Conservation (phyloP, 208 protist genomes). For the Herpetomonas muscarum region DNA sequence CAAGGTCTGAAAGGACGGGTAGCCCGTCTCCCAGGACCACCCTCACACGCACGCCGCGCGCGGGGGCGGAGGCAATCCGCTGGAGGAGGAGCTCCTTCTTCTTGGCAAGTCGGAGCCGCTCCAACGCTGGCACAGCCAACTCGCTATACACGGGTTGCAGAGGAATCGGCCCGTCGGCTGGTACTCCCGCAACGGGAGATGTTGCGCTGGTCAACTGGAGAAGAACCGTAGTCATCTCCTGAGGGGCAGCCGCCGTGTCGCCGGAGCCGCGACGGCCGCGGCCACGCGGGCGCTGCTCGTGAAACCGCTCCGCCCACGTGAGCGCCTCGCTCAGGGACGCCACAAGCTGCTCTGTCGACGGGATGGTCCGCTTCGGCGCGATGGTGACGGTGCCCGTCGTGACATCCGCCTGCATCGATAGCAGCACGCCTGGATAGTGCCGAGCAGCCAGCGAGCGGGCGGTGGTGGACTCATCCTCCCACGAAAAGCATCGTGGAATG, state of each 20-base stretch:
- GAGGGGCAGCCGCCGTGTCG: not conserved
- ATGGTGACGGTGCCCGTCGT: not conserved
- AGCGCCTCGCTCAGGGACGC: constrained; percentile 6
- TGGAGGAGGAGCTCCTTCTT: constrained; percentile 30
- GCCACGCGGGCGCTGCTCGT: not conserved
- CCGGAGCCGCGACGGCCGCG: not conserved
- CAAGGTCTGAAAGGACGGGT: constrained; percentile 22
- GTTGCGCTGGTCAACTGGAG: not conserved
- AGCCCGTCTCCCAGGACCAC: constrained; percentile 14
- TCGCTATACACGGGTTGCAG: constrained; percentile 12
- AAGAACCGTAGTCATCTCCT: not conserved
- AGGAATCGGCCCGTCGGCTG: constrained; percentile 13
- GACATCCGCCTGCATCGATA: not conserved
- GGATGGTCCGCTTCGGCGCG: not conserved
- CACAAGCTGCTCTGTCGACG: not conserved
- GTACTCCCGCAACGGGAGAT: not conserved
- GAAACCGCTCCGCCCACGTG: not conserved
- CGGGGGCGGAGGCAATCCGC: constrained; percentile 16
- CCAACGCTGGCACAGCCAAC: constrained; percentile 13
- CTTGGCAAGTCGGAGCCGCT: constrained; percentile 22
- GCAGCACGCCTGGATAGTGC: constrained; percentile 1
- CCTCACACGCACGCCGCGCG: constrained; percentile 17
- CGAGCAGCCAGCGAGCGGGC: not conserved
- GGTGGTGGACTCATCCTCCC: too few species aligned
- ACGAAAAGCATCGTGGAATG: not conserved